These are phyloP conservation scores for Leccinum imitatum DNA, from an alignment of 768 basidiomycete genomes.

Conservation along the genomic window DNA sequence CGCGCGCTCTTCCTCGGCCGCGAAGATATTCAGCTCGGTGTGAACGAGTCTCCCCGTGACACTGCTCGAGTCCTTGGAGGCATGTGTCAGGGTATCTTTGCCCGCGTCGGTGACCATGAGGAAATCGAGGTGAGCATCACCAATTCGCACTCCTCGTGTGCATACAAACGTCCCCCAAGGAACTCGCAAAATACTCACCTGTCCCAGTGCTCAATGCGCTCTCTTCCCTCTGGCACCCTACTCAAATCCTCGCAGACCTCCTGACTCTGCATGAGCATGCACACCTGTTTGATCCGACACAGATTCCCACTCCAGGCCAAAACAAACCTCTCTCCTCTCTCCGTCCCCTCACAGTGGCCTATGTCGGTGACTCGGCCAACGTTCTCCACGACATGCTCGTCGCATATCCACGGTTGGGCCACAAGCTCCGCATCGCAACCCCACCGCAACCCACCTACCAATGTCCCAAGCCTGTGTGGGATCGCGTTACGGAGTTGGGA, in stretches of 20 bases:
- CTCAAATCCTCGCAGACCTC: conserved; percentile 91
- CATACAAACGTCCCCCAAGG: conserved; percentile 45
- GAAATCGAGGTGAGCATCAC: conserved; percentile 78
- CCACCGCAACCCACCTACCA: conserved; percentile 64
- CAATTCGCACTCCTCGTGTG: neutral
- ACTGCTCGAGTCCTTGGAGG: conserved; percentile 86
- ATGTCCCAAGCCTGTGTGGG: conserved; percentile 74
- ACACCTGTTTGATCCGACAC: conserved; percentile 46
- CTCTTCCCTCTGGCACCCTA: conserved; percentile 94
- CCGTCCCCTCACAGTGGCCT: conserved; percentile 84
- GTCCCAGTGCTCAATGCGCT: conserved; percentile 97
- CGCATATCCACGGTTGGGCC: conserved; percentile 87
- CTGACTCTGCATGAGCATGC: conserved; percentile 83
- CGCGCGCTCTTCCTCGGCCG: conserved; percentile 85
- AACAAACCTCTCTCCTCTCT: conserved; percentile 48
- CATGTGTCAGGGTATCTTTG: conserved; percentile 97
- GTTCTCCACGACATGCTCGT: conserved; percentile 98
- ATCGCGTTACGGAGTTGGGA: conserved; percentile 70
- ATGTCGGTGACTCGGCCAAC: conserved; percentile 93
- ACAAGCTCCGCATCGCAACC: conserved; percentile 79
- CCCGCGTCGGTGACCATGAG: conserved; percentile 87
- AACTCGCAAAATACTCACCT: conserved; percentile 84
- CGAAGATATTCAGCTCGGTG: conserved; percentile 93
- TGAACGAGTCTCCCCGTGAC: conserved; percentile 87
- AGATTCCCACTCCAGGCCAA: conserved; percentile 13